Percentiles rank a stretch among this genome's conserved stretches.
Conservation (phyloP, 768 basidiomycete species). For the Mycena leptocephala region DNA sequence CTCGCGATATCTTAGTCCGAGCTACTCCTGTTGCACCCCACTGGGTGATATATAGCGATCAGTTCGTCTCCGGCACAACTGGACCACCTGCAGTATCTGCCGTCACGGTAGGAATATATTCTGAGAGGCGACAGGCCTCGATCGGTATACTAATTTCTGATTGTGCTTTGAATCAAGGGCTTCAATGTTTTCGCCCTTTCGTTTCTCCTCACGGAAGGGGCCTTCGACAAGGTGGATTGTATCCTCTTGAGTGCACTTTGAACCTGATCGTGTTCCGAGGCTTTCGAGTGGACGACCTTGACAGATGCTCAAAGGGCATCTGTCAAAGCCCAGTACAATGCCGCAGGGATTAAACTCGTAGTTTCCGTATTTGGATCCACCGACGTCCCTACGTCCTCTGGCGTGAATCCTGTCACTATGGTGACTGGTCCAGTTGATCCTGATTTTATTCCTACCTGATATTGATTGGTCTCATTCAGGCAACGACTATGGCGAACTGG, state of each 20-base stretch:
- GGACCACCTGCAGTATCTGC: constrained; percentile 66
- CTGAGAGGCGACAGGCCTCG: too few species aligned
- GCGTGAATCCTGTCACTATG: constrained; percentile 71
- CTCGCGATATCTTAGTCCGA: constrained; percentile 51
- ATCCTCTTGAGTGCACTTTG: not conserved
- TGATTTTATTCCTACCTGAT: not conserved
- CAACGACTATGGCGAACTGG: constrained; percentile 77
- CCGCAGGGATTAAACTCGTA: constrained; percentile 75
- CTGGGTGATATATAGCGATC: constrained; percentile 60
- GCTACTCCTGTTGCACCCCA: constrained; percentile 66
- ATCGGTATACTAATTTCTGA: constrained; percentile 29
- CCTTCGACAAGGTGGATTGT: constrained; percentile 66
- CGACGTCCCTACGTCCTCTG: constrained; percentile 70
- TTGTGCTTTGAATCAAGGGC: constrained; percentile 57
- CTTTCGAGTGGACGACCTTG: constrained; percentile 68
- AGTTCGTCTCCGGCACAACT: constrained; percentile 60
- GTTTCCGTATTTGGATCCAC: constrained; percentile 77
- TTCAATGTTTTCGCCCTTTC: constrained; percentile 73
- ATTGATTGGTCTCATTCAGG: constrained; percentile 40
- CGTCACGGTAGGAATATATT: constrained; percentile 53
- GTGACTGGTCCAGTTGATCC: too few species aligned
- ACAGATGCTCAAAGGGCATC: constrained; percentile 61
- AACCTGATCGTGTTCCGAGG: constrained; percentile 44
- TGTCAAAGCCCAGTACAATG: constrained; percentile 67
- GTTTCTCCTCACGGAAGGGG: constrained; percentile 70